Percentiles rank a stretch among this genome's conserved stretches.
These are phyloP conservation scores for Quercus suber DNA, from an alignment of 306 rosid genomes.

Conservation along the genomic window DNA sequence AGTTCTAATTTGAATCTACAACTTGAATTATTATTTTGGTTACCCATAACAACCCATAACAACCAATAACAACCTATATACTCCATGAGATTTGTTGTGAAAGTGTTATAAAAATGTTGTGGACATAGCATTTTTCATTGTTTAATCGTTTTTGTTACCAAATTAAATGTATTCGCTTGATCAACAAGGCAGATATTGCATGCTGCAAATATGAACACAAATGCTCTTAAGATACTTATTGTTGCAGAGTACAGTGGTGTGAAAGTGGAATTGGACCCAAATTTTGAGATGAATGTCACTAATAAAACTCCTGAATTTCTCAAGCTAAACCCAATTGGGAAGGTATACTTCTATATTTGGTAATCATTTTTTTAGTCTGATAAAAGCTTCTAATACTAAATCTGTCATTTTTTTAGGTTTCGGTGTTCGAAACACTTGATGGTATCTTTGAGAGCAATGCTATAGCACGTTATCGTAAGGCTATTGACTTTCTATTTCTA, in stretches of 20 bases:
- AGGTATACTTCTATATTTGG: slow-evolving; percentile 34
- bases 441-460: slow-evolving; percentile 92
- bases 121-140: not conserved
- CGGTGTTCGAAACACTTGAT: slow-evolving; percentile 73
- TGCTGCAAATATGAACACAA: slow-evolving; percentile 45
- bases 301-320: slow-evolving; percentile 69
- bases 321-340: slow-evolving; percentile 82
- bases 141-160: not conserved
- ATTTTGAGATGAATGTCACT: slow-evolving; percentile 68
- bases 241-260: slow-evolving; percentile 61
- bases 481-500: not conserved
- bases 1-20: no score
- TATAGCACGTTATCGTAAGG: slow-evolving; percentile 68
- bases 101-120: no score
- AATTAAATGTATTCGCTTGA: not conserved
- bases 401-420: slow-evolving; percentile 37
- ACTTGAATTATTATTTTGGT: no score
- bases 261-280: slow-evolving; percentile 38
- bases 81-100: no score
- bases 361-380: no score
- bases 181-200: slow-evolving; percentile 49
- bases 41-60: no score
- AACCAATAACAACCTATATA: no score
- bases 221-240: slow-evolving; percentile 54
- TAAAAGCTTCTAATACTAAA: no score